Base-by-base conservation (phyloP, 108 stramenopile genomes). In the Cyclotella baltica region DNA sequence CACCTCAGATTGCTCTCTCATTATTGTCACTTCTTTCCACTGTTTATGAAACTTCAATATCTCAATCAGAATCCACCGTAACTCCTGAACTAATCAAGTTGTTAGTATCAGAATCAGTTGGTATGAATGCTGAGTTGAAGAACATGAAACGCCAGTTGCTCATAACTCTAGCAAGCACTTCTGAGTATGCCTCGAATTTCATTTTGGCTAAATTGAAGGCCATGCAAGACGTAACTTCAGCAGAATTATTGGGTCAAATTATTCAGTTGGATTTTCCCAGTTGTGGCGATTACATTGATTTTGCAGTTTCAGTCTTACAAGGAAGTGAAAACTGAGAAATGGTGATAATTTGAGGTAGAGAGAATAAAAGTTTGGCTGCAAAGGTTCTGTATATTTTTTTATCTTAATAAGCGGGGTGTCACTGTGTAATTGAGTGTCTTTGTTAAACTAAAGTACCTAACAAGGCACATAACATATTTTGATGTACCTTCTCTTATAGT, bases 171-270 rank as follows among this genome's bases (percentile, higher is more conserved):
- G 90, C 91, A 15, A 82, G 76, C 29, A 88, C 73, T 55, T 92
- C 93, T 11, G 70, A 85, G 56, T 27, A 30, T 29, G 91, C 87
- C 20, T 80, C 90, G 0, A 52, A 61, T 8, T 59, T 90, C 11
- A 84, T 94, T 25, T 72, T 94, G 22, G 30, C 67, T 13, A 87
- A 90, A 61, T 73, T 93, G 35, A 46, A 4, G 19, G 84, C 85
- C 22, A 67, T 84, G 20, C 82, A 80, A 38, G 90, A 93, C 82
- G 48, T 69, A 11, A 80, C 59, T 1, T 78, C 81, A 29, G 93
- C 93, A 38, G 83, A 90, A 73, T 76, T 93, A 47, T 69, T 93
- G 13, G 93, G 93, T n/a, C 81, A 83, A 46, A 74, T 93, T 37
- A 36, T 93, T 36, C 43, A 78, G 34, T 56, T 76, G 18, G 78